Base-by-base conservation (phyloP, 2,329 filamentous ascomycete species). In the Geosmithia putterillii region DNA sequence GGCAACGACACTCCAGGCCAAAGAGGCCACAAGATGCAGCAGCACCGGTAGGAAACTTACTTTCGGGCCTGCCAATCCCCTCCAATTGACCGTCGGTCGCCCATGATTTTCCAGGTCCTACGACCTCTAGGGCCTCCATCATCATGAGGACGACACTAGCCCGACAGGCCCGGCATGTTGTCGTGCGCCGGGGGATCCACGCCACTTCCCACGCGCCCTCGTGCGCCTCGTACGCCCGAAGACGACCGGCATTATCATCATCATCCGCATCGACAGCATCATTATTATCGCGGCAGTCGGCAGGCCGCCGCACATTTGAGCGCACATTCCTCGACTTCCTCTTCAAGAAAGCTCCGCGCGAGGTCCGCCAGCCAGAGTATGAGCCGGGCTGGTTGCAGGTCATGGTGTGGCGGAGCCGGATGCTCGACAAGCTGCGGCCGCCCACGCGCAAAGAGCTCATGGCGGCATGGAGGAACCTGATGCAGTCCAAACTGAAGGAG, bases 331-430 rank as follows among this genome's bases (percentile, higher is more conserved):
- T 88, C 52, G 54, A 57, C 34, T 71, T 71, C 21, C 64, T 87
- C 40, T 74, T 84, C 51, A 57, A 69, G 48, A 77, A 79, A 52
- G 64, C 76, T 3, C 71, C 77, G 17, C 70, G 76, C 46, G 65
- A 73, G 45, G 61, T 79, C 38, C 81, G 78, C 57, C 69, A 76
- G 19, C 69, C 79, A 42, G 71, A 79, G 52, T 66, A 80, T 47
- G 83, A 79, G 53, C 83, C 77, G 1, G 88, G 87, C 43, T 75
- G 88, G 54, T 76, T 79, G 49, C 74, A 73, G 15, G 76, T 95
- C 64, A 73, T 84, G 52, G 74, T 84, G 46, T 74, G 86, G 58
- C 67, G 74, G 42, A 75, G 76, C 50, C 74, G 77, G 47, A 65
- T 81, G 50, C 69, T 74, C 42, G 73, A 84, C 44, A 71, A 74